Evolutionary conservation across 305 asterid genomes (phyloP).

Genomic region (Solanum aculeatissimum): DNA sequence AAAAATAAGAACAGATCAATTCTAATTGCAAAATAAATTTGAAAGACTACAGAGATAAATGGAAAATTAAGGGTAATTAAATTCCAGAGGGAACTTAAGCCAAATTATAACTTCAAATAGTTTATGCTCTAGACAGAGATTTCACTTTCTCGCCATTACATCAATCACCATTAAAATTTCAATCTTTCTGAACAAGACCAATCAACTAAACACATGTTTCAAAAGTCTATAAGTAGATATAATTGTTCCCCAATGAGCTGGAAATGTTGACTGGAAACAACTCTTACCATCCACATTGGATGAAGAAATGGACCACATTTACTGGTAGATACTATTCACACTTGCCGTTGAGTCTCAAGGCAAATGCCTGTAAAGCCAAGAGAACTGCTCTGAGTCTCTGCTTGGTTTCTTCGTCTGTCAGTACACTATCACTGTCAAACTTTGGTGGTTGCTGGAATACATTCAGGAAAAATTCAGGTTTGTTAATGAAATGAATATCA

Average conservation of each 20-base stretch:
- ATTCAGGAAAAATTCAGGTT: conserved; percentile 59
- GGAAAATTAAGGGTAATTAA: too few relatives aligned
- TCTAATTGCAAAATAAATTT: too few relatives aligned
- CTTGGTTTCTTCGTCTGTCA: conserved; percentile 47
- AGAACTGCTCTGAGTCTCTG: conserved; percentile 38
- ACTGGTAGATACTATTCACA: background rate
- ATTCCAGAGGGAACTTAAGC: background rate
- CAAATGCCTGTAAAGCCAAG: conserved; percentile 38
- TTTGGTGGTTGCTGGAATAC: conserved; percentile 54
- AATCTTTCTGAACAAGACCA: background rate
- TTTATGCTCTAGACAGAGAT: background rate
- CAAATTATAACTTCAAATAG: background rate
- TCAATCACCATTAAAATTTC: background rate
- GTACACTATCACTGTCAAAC: conserved; percentile 54
- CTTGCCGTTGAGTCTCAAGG: conserved; percentile 48
- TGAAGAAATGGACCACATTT: background rate
- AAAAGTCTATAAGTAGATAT: background rate
- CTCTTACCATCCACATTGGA: background rate
- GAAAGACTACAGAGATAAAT: too few relatives aligned
- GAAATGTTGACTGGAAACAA: background rate
- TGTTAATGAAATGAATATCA: conserved; percentile 81
- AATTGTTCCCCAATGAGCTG: background rate
- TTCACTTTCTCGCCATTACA: background rate
- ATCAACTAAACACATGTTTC: background rate
- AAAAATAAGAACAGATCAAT: too few relatives aligned